phyloP scores from a whole-genome alignment of 164 flowering plant genomes.

The Berberis thunbergii region DNA sequence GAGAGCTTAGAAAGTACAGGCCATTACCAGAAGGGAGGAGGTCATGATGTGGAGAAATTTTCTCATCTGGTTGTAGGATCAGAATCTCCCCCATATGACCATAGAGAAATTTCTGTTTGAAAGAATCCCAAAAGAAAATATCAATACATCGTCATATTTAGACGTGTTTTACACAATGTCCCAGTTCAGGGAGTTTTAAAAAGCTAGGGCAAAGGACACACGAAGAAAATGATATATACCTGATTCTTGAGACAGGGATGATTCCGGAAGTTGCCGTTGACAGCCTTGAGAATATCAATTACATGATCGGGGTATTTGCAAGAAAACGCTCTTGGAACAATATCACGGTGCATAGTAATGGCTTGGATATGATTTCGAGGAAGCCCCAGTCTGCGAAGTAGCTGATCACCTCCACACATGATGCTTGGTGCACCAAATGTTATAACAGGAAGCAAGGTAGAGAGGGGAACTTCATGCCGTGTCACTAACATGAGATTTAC shows the following conservation, averaged over 20 bases:
- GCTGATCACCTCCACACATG: constrained; percentile 85
- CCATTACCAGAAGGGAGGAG: constrained; percentile 93
- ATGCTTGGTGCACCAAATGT: constrained; percentile 84
- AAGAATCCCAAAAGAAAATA: background rate
- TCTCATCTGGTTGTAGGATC: constrained; percentile 7
- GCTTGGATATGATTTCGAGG: constrained; percentile 34
- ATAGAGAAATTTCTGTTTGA: constrained; percentile 59
- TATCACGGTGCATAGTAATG: constrained; percentile 81
- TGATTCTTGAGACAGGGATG: constrained; percentile 78
- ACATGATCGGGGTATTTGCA: constrained; percentile 78
- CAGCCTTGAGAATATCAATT: constrained; percentile 73
- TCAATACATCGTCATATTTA: background rate
- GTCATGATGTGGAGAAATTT: constrained; percentile 70
- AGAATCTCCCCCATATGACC: constrained; percentile 87
- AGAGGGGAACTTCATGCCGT: constrained; percentile 57
- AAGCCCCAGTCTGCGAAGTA: constrained; percentile 63
- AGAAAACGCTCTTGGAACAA: constrained; percentile 95
- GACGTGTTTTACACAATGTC: too few species aligned
- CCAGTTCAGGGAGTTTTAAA: too few species aligned
- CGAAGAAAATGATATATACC: constrained; percentile 23
- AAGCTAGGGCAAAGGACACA: too few species aligned
- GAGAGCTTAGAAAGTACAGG: constrained; percentile 41
- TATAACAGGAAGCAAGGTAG: constrained; percentile 83
- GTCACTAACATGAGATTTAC: constrained; percentile 82
- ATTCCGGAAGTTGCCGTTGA: constrained; percentile 70